Evolutionary conservation across 2,329 filamentous ascomycete species (phyloP).

Genomic region (Aspergillus quadrilineatus): DNA sequence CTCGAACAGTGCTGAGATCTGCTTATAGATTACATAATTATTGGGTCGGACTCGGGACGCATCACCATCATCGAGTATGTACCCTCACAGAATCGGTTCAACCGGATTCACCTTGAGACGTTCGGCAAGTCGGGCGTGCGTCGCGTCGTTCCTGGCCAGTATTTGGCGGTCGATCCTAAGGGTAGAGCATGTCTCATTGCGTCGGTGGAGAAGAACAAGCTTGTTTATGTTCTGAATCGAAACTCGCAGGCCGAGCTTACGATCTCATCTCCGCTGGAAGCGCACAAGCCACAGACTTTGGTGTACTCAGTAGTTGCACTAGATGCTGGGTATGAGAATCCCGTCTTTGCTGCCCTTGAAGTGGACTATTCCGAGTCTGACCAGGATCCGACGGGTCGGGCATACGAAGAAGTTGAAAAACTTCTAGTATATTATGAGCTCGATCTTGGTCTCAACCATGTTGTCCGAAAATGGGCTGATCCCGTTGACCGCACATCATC

Average conservation of each 20-base stretch:
- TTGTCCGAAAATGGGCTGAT: constrained; percentile 95
- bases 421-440: constrained; percentile 96
- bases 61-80: constrained; percentile 93
- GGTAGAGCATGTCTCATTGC: constrained; percentile 93
- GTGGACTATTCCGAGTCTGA: constrained; percentile 90
- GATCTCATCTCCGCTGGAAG: constrained; percentile 95
- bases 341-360: constrained; percentile 92
- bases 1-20: constrained; percentile 43
- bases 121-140: constrained; percentile 96
- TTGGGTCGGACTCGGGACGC: constrained; percentile 92
- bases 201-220: constrained; percentile 97
- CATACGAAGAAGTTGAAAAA: constrained; percentile 79
- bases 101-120: constrained; percentile 88
- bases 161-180: constrained; percentile 92
- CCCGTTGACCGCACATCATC: constrained; percentile 86
- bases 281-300: constrained; percentile 86
- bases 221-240: constrained; percentile 96
- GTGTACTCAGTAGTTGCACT: constrained; percentile 85
- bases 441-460: constrained; percentile 93
- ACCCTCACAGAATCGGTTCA: constrained; percentile 80
- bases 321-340: constrained; percentile 96
- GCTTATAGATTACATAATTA: constrained; percentile 82
- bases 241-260: constrained; percentile 92
- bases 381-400: constrained; percentile 82
- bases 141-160: constrained; percentile 91